Evolutionary conservation across 495 filamentous ascomycete species (phyloP), one percentile per base, ranked within the genome.

Genomic region (Hapsidospora chrysogenum): DNA sequence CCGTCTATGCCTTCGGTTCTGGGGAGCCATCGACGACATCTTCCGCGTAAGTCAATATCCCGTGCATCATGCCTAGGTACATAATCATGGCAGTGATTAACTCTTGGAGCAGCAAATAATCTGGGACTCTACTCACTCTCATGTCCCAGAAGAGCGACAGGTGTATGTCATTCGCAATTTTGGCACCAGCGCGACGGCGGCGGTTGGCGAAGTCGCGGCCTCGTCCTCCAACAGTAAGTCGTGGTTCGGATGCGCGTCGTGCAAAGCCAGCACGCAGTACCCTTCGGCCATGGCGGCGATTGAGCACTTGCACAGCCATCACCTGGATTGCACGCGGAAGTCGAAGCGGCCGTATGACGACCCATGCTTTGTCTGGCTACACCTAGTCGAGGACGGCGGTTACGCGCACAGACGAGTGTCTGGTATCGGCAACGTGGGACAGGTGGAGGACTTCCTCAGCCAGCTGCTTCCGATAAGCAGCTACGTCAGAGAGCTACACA

Each of bases 341-440:
- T 30, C 18, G 3, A 17, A 21, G 11, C 22, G 19, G 1, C 36
- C 36, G 6, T 20, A 17, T 9, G 37, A 39, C 14, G 37, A 39
- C 18, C 37, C 37, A 4, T 39, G 37, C 37, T 39, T 33, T 19
- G 37, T 19, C n/a, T 39, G 37, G 37, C n/a, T 39, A 4, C 17
- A 22, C 15, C 36, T 16, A 8, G 26, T 30, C 10, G 16, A 20
- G 17, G 26, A 31, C 8, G 13, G 22, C 16, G 0, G 18, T 0
- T 17, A 20, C 25, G 16, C 13, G 8, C 26, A 14, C 11, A 25
- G n/a, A 11, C 4, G 15, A 19, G 20, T 11, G 2, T 19, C 25
- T 18, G 1, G 15, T 3, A 19, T 17, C 22, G 22, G 35, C 15
- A 20, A 28, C 13, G 5, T 29, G 1, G 15, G 35, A 1, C 15